A percentile compares a stretch with the other conserved stretches of the same genome.
Conservation (phyloP, 1,284 basidiomycete species). For the Microbotryum silenes-acaulis region DNA sequence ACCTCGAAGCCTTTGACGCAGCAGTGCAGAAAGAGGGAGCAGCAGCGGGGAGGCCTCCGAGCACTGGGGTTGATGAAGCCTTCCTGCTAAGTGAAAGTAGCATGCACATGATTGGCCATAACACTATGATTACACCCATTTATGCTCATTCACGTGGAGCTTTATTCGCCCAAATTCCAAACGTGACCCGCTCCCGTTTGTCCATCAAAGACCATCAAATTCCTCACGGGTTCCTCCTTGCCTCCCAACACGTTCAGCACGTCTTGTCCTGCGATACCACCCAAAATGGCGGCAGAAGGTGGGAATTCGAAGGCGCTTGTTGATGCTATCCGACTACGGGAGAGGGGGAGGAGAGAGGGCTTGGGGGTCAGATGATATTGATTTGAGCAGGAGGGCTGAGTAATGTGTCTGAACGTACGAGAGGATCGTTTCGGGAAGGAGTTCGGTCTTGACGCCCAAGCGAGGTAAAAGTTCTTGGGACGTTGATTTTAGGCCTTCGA, state of each 20-base stretch:
- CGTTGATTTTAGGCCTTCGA: no score
- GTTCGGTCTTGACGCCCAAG: not conserved
- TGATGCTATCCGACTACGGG: conserved; percentile 12
- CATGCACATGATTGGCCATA: no score
- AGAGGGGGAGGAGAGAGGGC: not conserved
- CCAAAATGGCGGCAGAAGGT: conserved; percentile 82
- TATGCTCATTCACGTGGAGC: not conserved
- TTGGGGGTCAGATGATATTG: not conserved
- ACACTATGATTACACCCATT: not conserved
- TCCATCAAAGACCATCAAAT: conserved; percentile 85
- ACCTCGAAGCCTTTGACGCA: no score
- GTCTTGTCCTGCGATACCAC: conserved; percentile 90
- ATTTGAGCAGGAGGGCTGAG: conserved; percentile 1
- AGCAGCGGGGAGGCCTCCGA: no score
- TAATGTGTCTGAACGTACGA: not conserved
- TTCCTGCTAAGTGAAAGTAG: no score
- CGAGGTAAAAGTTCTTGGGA: not conserved
- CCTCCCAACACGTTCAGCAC: conserved; percentile 83
- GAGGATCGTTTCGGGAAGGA: not conserved
- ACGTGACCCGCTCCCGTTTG: conserved; percentile 49
- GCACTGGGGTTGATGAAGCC: no score
- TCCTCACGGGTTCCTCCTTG: conserved; percentile 82
- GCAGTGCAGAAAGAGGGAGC: no score
- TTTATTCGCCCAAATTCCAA: conserved; percentile 11
- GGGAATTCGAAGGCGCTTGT: conserved; percentile 63